Percentiles rank a stretch among this genome's conserved stretches.
Conservation (phyloP, 1,284 basidiomycete species). For the Cryptococcus hybrid region DNA sequence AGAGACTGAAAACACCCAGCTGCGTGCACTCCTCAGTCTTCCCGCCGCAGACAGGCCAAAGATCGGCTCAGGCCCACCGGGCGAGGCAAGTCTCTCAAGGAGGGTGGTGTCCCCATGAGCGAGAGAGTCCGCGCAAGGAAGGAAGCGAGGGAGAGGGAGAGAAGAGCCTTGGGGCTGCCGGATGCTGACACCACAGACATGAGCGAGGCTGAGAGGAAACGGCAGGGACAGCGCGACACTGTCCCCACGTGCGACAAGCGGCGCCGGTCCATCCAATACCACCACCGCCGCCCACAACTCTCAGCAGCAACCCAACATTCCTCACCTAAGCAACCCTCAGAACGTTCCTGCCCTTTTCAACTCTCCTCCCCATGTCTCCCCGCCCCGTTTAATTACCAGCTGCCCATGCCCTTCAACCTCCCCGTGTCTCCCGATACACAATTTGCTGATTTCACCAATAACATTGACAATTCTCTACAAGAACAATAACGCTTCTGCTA, state of each 20-base stretch:
- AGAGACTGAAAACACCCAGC: conserved; percentile 76
- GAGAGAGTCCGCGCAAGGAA: conserved; percentile 49
- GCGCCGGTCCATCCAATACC: not conserved
- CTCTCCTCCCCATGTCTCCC: conserved; percentile 8
- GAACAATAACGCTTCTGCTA: conserved; percentile 2
- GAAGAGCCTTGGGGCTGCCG: conserved; percentile 28
- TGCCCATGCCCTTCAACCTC: conserved; percentile 43
- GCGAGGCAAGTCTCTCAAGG: conserved; percentile 48
- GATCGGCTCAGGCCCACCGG: conserved; percentile 51
- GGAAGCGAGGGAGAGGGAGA: conserved; percentile 43
- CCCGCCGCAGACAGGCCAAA: conserved; percentile 56
- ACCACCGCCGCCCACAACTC: not conserved
- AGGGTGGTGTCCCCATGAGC: conserved; percentile 51
- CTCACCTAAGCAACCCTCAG: conserved; percentile 7
- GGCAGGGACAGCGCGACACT: conserved; percentile 10
- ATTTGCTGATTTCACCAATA: conserved; percentile 28
- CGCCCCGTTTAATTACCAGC: conserved; percentile 37
- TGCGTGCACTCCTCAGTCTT: conserved; percentile 71
- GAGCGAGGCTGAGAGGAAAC: conserved; percentile 8
- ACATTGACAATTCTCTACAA: conserved; percentile 23
- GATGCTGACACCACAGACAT: conserved; percentile 21
- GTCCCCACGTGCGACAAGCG: not conserved
- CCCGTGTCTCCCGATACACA: conserved; percentile 32
- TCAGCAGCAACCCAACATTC: not conserved
- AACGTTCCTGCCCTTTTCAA: not conserved